Evolutionary conservation across 345 rosid genomes (phyloP), one percentile per base, ranked within the genome.

Genomic region (Raphanus raphanistrum): DNA sequence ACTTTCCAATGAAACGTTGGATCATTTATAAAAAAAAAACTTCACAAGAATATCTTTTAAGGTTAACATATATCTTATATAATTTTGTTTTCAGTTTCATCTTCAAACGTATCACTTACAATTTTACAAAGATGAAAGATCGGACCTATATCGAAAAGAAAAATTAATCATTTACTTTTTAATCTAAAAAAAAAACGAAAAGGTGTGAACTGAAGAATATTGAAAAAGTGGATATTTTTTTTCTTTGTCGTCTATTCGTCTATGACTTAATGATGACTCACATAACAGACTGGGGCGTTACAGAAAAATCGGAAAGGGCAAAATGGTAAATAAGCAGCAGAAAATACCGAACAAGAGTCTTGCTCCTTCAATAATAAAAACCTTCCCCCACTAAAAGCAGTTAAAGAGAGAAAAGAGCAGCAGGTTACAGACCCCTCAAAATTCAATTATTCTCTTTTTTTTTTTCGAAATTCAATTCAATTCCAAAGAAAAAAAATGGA

Each of bases 351-450:
- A 60, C 32, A 16, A 8, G 10, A 33, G n/a, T 45, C 16, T 6
- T 57, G 59, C 26, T 16, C 59, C 59, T 8, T 55, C 8, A 63
- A 60, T 35, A 16, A 55, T 61, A 75, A 78, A 33, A 78, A 57
- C 68, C 48, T 13, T 15, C 54, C 52, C 31, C 61, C 59, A 60
- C 79, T 71, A 78, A 58, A 33, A 68, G 70, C 73, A 79, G 92
- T 88, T 90, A 80, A 61, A 80, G n/a, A 33, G 41, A 41, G 48
- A 52, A 21, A 16, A 9, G 55, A 90, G 88, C 84, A 63, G 88
- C 21, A 21, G 21, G 21, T 81, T 76, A 43, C 55, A 50, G 55
- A 50, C 55, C 67, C 58, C 33, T 21, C 21, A 29, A 31, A 33
- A 12, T 59, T 50, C 31, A 15, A 11, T 29, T 54, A 11, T 12